Percentiles rank a stretch among this genome's conserved stretches.
Conservation (phyloP, 192 early-diverging fungal species). For the Coemansia sp. region DNA sequence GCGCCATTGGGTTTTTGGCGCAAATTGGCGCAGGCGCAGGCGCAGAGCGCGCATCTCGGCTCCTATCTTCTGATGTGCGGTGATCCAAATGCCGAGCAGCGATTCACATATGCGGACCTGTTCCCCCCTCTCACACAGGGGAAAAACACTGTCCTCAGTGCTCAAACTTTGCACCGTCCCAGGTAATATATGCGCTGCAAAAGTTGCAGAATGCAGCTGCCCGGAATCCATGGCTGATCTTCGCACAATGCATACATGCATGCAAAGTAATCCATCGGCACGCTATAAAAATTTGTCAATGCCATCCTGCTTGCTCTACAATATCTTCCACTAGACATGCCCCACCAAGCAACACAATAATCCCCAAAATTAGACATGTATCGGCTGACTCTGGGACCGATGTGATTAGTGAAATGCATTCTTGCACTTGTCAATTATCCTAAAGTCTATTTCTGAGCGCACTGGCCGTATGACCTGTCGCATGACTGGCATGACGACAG, state of each 20-base stretch:
- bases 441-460: background rate
- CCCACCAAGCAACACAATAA: background rate
- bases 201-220: slow-evolving; percentile 7
- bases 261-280: slow-evolving; percentile 8
- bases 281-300: slow-evolving; percentile 1
- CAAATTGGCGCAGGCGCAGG: background rate
- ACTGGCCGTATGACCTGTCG: slow-evolving; percentile 5
- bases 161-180: background rate
- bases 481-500: background rate
- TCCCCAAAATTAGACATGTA: background rate
- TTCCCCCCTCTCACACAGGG: background rate
- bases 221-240: slow-evolving; percentile 12
- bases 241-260: slow-evolving; percentile 9
- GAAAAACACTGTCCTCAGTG: slow-evolving; percentile 1
- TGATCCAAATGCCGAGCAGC: background rate
- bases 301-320: background rate
- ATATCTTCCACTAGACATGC: too few species aligned
- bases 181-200: slow-evolving; percentile 16
- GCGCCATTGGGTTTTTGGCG: background rate
- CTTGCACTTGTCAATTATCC: slow-evolving; percentile 5
- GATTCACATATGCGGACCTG: background rate
- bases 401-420: slow-evolving; percentile 3
- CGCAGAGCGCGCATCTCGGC: background rate
- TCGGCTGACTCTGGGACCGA: background rate
- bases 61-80: background rate